Base-by-base conservation (phyloP, 1,284 basidiomycete species). In the Ceratobasidium sp. region DNA sequence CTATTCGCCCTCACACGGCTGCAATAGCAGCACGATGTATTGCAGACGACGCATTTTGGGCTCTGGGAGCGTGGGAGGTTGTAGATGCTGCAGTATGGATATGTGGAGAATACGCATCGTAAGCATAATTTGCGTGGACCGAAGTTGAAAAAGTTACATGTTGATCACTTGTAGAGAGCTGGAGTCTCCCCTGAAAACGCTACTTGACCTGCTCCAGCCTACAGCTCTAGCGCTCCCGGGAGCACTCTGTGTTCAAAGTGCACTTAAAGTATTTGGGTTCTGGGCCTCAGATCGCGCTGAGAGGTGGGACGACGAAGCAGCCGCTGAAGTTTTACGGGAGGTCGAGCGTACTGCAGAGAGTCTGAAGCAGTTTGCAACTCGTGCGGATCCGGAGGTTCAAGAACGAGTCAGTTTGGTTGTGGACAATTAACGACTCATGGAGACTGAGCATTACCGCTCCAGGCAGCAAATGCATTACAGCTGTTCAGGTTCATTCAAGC, bases 51-150 rank as follows among this genome's bases (percentile, higher is more conserved):
- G 82, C 84, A 0, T 85, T 95, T 73, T 74, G 93, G 31, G 78
- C 76, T 7, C 75, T 82, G 52, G 87, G 86, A 75, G 85, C 85
- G 7, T 79, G 81, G 27, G 93, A 96, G 73, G 85, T 96, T 7
- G 80, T 98, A 1, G 93, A 91, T 83, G 96, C 95, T 1, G 94
- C 94, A 4, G 93, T 94, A 0, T 98, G 93, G 91, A 92, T 98
- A 72, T 94, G 92, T 73, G 96, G 96, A 29, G 97, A 99, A 78
- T 95, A 94, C 77, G 89, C 91, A 83, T 83, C 86, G 89, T 89
- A 70, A 73, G 90, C 83, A 69, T 29, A 31, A 12, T 31, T 45
- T 4, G 10, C 20, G 34, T 5, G n/a, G n/a, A n/a, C n/a, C n/a
- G n/a, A n/a, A n/a, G n/a, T n/a, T n/a, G n/a, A n/a, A n/a, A n/a